Base-by-base conservation (phyloP, 345 rosid genomes). In the Luvunga scandens region DNA sequence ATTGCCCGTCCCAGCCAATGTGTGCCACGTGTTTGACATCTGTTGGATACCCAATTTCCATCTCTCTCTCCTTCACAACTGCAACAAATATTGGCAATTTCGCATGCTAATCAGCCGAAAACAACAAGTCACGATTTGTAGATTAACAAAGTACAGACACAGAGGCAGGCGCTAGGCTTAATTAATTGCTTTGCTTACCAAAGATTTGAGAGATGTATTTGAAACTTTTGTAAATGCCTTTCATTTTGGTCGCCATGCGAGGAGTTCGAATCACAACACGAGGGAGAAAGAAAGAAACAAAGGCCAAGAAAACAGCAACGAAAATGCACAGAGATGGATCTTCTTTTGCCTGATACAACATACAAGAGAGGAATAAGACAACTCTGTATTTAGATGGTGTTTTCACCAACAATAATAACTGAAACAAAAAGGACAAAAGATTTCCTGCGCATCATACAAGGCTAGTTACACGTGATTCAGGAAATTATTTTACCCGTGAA, bases 21-120 rank as follows among this genome's bases (percentile, higher is more conserved):
- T 93, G 97, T 59, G 98, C 92, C 80, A 93, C 95, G 79, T 95
- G 99, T 83, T 92, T 95, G 30, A 95, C 98, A 86, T 95, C 97
- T 75, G 98, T 93, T 7, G 97, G 99, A 72, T 84, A 91, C 86
- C 99, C 98, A 82, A 95, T 95, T 81, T 95, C 91, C 89, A 88
- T 84, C 86, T 81, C 95, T 77, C 91, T 83, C 77, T 95, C 94
- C 85, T 88, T 95, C 86, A 84, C 90, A 84, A 89, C 93, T 86
- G 83, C 77, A 80, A 56, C 39, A 55, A 33, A 66, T 72, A 75
- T 42, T 53, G 57, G n/a, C 53, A 53, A 69, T 67, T 66, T 67
- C 59, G 57, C 48, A 13, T 4, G 50, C 18, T 61, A 22, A 28
- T 73, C 31, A 66, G 69, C 38, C 66, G 59, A 71, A 48, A 50